These are phyloP conservation scores for Escallonia herrerae DNA, from an alignment of 129 eudicot species.

Conservation along the genomic window DNA sequence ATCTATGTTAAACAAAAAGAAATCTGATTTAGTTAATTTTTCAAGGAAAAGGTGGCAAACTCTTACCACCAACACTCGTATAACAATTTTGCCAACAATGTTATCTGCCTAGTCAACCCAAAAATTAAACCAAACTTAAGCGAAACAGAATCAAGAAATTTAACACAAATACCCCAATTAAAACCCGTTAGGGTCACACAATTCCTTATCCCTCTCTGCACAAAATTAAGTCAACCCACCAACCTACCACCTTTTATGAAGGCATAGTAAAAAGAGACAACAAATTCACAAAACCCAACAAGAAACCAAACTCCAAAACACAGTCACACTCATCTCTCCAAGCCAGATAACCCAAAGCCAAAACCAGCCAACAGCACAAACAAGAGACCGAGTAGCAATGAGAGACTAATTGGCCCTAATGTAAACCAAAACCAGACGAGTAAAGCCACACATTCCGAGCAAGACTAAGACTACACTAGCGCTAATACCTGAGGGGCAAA, in stretches of 20 bases:
- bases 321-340: not conserved
- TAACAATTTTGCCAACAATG: too few species aligned
- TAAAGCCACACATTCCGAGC: not conserved
- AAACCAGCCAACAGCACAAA: conserved; percentile 15
- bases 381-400: conserved; percentile 1
- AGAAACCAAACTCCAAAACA: conserved; percentile 16
- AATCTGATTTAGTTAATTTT: not conserved
- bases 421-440: too few species aligned
- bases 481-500: conserved; percentile 24
- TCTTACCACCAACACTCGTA: too few species aligned
- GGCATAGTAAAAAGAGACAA: conserved; percentile 8
- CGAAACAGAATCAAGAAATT: conserved; percentile 17
- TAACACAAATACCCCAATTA: conserved; percentile 11
- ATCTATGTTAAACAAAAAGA: not conserved
- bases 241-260: conserved; percentile 77
- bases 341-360: conserved; percentile 4
- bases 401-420: not conserved
- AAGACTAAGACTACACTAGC: conserved; percentile 5
- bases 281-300: conserved; percentile 17
- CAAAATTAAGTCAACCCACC: conserved; percentile 70
- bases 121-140: conserved; percentile 6
- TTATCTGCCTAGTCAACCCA: not conserved
- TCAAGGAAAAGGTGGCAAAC: conserved; percentile 11
- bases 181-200: not conserved
- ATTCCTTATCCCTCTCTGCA: conserved; percentile 12